Percentiles rank a stretch among this genome's conserved stretches.
Conservation (phyloP, 2,329 filamentous ascomycete genomes). For the Mycocentrospora acerina region DNA sequence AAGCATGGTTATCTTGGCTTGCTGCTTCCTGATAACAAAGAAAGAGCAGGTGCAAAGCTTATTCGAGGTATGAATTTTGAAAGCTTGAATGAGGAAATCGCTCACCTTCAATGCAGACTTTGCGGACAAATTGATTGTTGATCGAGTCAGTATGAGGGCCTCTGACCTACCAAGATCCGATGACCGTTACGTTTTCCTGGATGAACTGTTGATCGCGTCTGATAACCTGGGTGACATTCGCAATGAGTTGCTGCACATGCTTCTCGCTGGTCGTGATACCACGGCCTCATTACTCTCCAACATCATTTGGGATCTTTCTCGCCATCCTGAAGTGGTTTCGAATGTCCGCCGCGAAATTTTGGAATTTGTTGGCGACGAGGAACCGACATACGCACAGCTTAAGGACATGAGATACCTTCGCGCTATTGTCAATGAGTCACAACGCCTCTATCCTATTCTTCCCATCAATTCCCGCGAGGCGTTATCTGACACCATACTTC, state of each 20-base stretch:
- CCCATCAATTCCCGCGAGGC: constrained; percentile 33
- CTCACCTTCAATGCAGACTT: constrained; percentile 1
- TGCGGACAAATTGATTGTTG: constrained; percentile 4
- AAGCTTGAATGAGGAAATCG: too few relatives aligned
- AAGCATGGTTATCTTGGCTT: constrained; percentile 11
- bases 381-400: constrained; percentile 27
- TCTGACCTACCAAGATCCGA: neutral
- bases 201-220: constrained; percentile 22
- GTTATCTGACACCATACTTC: constrained; percentile 27
- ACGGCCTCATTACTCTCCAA: constrained; percentile 33
- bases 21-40: constrained; percentile 19
- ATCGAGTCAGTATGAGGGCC: neutral
- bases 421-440: constrained; percentile 32
- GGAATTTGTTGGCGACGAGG: constrained; percentile 48
- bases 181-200: constrained; percentile 25
- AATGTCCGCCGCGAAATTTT: constrained; percentile 38
- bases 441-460: constrained; percentile 35
- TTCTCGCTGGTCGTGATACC: constrained; percentile 40
- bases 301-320: constrained; percentile 39
- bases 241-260: constrained; percentile 35
- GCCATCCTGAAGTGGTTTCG: constrained; percentile 35
- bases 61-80: constrained; percentile 25
- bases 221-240: constrained; percentile 21
- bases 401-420: constrained; percentile 34
- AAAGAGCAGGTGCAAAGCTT: constrained; percentile 14